Evolutionary conservation across 1,284 basidiomycete genomes (phyloP).

Genomic region (Tranzscheliella williamsii): DNA sequence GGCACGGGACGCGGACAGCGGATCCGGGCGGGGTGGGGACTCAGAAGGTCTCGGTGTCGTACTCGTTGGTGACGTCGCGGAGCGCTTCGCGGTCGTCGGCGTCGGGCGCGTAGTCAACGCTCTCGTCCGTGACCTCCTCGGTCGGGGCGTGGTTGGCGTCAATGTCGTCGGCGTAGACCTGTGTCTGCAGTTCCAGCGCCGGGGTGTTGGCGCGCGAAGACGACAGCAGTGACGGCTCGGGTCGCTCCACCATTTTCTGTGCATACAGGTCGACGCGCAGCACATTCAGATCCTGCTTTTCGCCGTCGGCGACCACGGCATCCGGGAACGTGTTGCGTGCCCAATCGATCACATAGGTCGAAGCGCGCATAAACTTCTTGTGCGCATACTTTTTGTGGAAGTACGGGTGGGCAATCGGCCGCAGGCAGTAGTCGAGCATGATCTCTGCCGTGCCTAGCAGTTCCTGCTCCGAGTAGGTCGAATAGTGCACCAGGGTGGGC

Average conservation of each 20-base stretch:
- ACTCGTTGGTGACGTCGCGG: slow-evolving; percentile 34
- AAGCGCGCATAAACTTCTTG: slow-evolving; percentile 60
- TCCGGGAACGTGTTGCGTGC: slow-evolving; percentile 50
- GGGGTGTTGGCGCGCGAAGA: slow-evolving; percentile 23
- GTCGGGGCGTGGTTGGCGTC: slow-evolving; percentile 7
- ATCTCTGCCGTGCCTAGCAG: slow-evolving; percentile 84
- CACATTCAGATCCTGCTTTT: slow-evolving; percentile 39
- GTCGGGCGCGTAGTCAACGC: slow-evolving; percentile 13
- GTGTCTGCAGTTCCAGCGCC: background rate
- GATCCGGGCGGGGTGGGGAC: background rate
- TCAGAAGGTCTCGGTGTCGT: slow-evolving; percentile 28
- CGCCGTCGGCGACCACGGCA: slow-evolving; percentile 40
- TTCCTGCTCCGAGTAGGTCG: slow-evolving; percentile 81
- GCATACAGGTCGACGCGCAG: slow-evolving; percentile 49
- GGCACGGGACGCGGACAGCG: too few species aligned
- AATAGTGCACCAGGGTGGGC: slow-evolving; percentile 85
- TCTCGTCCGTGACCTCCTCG: slow-evolving; percentile 16
- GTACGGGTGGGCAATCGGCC: slow-evolving; percentile 49
- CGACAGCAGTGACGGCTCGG: slow-evolving; percentile 19
- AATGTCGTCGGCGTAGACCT: background rate
- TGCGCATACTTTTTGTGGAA: slow-evolving; percentile 60
- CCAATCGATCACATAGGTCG: slow-evolving; percentile 56
- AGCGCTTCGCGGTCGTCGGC: slow-evolving; percentile 18
- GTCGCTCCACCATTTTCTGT: slow-evolving; percentile 36
- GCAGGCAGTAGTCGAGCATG: slow-evolving; percentile 79